Base-by-base conservation (phyloP, 495 filamentous ascomycete species). In the Echria macrotheca region DNA sequence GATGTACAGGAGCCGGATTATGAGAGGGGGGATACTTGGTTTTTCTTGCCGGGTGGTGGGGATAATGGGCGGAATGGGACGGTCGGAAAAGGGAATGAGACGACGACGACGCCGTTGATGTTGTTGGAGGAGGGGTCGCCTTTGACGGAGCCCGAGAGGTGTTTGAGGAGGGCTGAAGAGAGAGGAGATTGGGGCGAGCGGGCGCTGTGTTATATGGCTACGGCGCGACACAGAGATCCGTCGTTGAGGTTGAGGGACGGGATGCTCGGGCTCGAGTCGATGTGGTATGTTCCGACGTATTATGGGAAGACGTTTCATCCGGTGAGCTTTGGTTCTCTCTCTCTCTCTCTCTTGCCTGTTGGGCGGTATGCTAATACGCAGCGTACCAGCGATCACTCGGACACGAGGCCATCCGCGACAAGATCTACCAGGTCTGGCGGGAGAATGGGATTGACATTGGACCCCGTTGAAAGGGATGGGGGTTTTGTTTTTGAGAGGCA, bases 221-320 rank as follows among this genome's bases (percentile, higher is more conserved):
- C 63, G 55, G 58, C 66, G 14, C 63, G 62, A 24, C 38, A 50
- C 18, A 51, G 40, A 19, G 60, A 69, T 21, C 64, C 69, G 9
- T 51, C 29, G 8, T 43, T 69, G 12, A 52, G 50, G 26, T 38
- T 65, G 8, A 52, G 50, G 17, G 58, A 41, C 9, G 53, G 53
- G 21, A 15, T 63, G 3, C 40, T 50, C 24, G 40, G 53, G 18
- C 29, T 58, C 29, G 65, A 63, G 33, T 63, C 60, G 3, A 70
- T 68, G 67, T 68, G 69, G 67, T 66, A 66, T 40, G 65, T 68
- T 12, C 69, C 69, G 24, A 72, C 69, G 37, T 70, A 67, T 28
- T 72, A 70, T 43, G 69, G 69, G 22, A 70, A 72, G 57, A 68
- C 65, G 2, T 72, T 72, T 45, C 69, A 72, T 52, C 69, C 69